phyloP scores from a whole-genome alignment of 495 filamentous ascomycete species.

The Annulohypoxylon bovei region DNA sequence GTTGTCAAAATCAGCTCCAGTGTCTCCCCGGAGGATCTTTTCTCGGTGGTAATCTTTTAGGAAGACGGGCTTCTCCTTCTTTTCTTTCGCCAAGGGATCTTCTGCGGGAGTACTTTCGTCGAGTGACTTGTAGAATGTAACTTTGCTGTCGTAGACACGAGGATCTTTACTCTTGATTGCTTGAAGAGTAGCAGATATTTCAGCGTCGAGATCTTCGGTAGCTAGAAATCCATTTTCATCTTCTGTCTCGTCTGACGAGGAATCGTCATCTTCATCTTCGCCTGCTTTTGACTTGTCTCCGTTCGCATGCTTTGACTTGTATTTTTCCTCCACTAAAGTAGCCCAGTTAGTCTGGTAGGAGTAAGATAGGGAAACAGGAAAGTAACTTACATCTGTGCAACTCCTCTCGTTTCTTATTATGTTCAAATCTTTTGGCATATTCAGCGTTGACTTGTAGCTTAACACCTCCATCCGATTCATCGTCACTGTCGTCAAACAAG shows the following conservation, averaged over 20 bases:
- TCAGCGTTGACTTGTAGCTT: conserved; percentile 88
- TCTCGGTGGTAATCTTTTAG: conserved; percentile 90
- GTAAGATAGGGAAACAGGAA: not conserved
- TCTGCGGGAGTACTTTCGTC: conserved; percentile 59
- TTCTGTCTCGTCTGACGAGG: conserved; percentile 80
- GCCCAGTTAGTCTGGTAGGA: conserved; percentile 11
- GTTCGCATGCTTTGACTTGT: conserved; percentile 63
- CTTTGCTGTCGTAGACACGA: conserved; percentile 81
- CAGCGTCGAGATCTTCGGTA: conserved; percentile 81
- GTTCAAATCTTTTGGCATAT: conserved; percentile 88
- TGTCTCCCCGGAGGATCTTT: conserved; percentile 75
- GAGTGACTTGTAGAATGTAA: conserved; percentile 76
- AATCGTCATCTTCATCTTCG: conserved; percentile 64
- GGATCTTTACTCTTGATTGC: conserved; percentile 93
- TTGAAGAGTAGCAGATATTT: conserved; percentile 83
- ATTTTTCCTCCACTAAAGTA: conserved; percentile 82
- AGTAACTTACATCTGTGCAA: conserved; percentile 72
- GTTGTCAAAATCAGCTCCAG: conserved; percentile 66
- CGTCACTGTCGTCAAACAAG: conserved; percentile 55
- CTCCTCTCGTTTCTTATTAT: conserved; percentile 97
- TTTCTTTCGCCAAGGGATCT: conserved; percentile 49
- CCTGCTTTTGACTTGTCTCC: conserved; percentile 49
- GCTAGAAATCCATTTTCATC: conserved; percentile 89
- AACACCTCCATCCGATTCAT: conserved; percentile 63
- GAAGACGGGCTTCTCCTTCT: conserved; percentile 84